phyloP scores from a whole-genome alignment of 169 alveolate genomes.

The Plasmodium gallinaceum region DNA sequence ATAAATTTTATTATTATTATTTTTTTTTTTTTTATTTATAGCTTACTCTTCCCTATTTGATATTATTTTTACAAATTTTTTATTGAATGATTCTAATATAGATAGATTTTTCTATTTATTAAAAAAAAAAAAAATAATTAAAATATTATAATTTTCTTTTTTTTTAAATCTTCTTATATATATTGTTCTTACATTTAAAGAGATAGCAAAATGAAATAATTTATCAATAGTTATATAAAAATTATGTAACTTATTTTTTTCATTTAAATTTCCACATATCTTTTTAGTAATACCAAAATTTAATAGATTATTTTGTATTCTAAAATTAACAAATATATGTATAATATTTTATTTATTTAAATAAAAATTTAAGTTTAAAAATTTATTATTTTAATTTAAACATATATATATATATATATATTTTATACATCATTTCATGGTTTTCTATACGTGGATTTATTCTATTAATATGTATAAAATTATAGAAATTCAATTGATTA shows the following conservation, averaged over 20 bases:
- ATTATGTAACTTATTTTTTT: conserved; percentile 37
- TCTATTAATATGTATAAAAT: conserved; percentile 20
- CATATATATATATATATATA: background rate
- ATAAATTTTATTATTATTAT: background rate
- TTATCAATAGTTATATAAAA: conserved; percentile 38
- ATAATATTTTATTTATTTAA: background rate
- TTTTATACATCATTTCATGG: conserved; percentile 14
- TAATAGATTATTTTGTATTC: conserved; percentile 36
- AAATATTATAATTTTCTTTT: background rate
- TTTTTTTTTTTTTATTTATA: too few relatives aligned
- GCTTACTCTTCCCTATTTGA: conserved; percentile 54
- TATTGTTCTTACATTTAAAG: conserved; percentile 33
- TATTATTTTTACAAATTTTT: conserved; percentile 48
- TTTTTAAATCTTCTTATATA: background rate
- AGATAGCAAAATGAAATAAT: conserved; percentile 32
- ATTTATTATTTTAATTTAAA: background rate
- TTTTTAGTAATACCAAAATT: conserved; percentile 15
- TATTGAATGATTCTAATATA: conserved; percentile 28
- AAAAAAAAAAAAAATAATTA: conserved; percentile 11
- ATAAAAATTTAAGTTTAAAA: background rate
- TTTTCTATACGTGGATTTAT: conserved; percentile 28
- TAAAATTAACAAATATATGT: conserved; percentile 12
- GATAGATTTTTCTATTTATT: conserved; percentile 40
- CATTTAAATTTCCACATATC: conserved; percentile 8
- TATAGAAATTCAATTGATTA: conserved; percentile 20